phyloP scores from a whole-genome alignment of 2,329 filamentous ascomycete genomes.

The Fusarium lyarnte region DNA sequence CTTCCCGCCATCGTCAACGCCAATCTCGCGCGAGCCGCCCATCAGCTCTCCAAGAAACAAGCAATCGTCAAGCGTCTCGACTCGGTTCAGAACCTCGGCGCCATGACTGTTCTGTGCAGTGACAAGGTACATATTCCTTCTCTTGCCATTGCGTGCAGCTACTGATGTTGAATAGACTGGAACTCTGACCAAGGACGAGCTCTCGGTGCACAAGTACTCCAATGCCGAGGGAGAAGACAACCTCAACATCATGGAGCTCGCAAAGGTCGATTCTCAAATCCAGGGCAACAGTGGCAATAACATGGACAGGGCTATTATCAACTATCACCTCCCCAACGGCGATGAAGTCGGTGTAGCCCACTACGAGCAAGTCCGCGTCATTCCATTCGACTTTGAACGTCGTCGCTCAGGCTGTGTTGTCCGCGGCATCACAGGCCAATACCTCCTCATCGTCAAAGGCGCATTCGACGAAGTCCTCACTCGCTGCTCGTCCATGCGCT shows the following conservation, averaged over 20 bases:
- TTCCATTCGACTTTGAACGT: not conserved
- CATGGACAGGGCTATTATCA: constrained; percentile 1
- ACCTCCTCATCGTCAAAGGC: not conserved
- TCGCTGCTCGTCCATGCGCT: not conserved
- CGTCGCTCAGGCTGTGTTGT: not conserved
- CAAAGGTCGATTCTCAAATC: not conserved
- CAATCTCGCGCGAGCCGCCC: not conserved
- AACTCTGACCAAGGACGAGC: not conserved
- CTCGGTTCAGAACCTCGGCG: not conserved
- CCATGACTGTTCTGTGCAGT: not conserved
- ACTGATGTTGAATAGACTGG: not conserved
- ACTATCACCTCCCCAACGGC: not conserved
- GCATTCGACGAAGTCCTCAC: not conserved
- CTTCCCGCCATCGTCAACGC: constrained; percentile 2
- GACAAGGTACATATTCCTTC: not conserved
- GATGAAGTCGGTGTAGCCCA: not conserved
- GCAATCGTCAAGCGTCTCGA: not conserved
- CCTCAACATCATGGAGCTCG: not conserved
- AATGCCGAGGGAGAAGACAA: not conserved
- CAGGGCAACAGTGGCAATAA: constrained; percentile 4
- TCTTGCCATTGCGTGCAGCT: too few species aligned
- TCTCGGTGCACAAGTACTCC: not conserved
- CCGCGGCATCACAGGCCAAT: not conserved
- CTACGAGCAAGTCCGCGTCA: not conserved
- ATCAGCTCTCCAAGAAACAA: not conserved